A percentile compares a stretch with the other conserved stretches of the same genome.
Conservation (phyloP, 148 eudicot species). For the Linanthus parryae region DNA sequence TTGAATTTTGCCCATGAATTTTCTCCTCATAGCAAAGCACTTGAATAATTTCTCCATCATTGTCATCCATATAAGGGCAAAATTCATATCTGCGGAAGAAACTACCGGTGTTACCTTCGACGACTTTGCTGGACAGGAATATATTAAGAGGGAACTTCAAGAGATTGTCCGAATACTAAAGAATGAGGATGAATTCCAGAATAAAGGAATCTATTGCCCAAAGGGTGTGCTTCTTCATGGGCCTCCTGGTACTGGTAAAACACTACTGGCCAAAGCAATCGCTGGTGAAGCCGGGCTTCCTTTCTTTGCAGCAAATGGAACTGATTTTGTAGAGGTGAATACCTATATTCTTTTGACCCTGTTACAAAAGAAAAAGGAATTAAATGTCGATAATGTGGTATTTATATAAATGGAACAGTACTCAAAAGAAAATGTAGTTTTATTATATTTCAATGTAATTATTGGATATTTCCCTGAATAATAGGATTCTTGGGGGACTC, state of each 20-base stretch:
- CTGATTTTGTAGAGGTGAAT: constrained; percentile 89
- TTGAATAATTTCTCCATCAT: constrained; percentile 7
- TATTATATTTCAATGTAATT: too few relatives aligned
- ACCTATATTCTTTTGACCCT: background rate
- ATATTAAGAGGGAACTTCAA: constrained; percentile 84
- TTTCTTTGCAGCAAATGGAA: constrained; percentile 86
- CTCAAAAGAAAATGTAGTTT: too few relatives aligned
- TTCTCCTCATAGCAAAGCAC: background rate
- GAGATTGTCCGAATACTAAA: constrained; percentile 82
- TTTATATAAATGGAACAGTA: too few relatives aligned
- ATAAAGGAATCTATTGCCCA: constrained; percentile 91
- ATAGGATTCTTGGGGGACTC: too few relatives aligned
- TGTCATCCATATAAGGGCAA: constrained; percentile 40
- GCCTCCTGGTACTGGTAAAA: constrained; percentile 98
- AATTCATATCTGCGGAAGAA: constrained; percentile 92
- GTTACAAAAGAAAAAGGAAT: too few relatives aligned
- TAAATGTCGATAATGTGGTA: too few relatives aligned
- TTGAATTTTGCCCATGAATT: too few relatives aligned
- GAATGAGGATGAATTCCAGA: constrained; percentile 77
- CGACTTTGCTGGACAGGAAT: constrained; percentile 97
- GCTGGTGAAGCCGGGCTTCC: constrained; percentile 99
- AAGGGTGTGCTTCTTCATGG: constrained; percentile 94
- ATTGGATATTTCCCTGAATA: too few relatives aligned
- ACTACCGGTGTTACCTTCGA: constrained; percentile 90
- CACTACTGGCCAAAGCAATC: constrained; percentile 88